Evolutionary conservation across 1,284 basidiomycete species (phyloP).

Genomic region (Malassezia furfur): DNA sequence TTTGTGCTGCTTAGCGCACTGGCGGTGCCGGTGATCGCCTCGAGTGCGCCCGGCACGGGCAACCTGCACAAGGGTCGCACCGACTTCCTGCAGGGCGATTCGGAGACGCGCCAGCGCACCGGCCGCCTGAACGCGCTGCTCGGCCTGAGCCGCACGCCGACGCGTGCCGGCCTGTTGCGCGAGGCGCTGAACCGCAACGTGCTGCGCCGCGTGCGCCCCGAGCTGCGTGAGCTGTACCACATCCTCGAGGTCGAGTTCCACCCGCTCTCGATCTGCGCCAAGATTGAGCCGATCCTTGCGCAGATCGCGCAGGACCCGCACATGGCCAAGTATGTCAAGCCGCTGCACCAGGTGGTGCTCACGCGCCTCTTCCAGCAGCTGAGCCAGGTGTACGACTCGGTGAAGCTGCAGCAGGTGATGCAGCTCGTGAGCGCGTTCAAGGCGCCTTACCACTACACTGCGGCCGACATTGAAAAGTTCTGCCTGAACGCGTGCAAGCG

Average conservation of each 20-base stretch:
- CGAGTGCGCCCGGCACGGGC: conserved; percentile 51
- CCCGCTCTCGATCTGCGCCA: conserved; percentile 74
- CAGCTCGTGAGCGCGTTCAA: conserved; percentile 45
- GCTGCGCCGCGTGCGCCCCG: conserved; percentile 67
- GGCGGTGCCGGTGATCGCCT: conserved; percentile 76
- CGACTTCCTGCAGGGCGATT: conserved; percentile 57
- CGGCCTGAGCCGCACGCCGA: conserved; percentile 74
- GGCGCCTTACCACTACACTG: conserved; percentile 40
- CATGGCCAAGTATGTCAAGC: conserved; percentile 62
- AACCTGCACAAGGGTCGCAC: conserved; percentile 53
- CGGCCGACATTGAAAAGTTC: conserved; percentile 55
- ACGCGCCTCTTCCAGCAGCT: conserved; percentile 89
- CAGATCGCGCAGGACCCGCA: conserved; percentile 39
- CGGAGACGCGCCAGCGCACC: conserved; percentile 55
- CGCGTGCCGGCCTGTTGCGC: conserved; percentile 67
- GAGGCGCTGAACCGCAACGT: conserved; percentile 60
- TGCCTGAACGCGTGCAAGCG: conserved; percentile 81
- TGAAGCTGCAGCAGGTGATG: conserved; percentile 54
- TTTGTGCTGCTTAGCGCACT: conserved; percentile 87
- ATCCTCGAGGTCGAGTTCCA: conserved; percentile 91
- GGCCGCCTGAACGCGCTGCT: conserved; percentile 75
- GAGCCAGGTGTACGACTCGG: conserved; percentile 83
- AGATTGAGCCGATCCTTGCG: conserved; percentile 71
- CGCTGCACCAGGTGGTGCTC: conserved; percentile 82
- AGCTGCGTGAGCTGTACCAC: conserved; percentile 73